Base-by-base conservation (phyloP, 2,329 filamentous ascomycete species). In the Trichoderma sp. region DNA sequence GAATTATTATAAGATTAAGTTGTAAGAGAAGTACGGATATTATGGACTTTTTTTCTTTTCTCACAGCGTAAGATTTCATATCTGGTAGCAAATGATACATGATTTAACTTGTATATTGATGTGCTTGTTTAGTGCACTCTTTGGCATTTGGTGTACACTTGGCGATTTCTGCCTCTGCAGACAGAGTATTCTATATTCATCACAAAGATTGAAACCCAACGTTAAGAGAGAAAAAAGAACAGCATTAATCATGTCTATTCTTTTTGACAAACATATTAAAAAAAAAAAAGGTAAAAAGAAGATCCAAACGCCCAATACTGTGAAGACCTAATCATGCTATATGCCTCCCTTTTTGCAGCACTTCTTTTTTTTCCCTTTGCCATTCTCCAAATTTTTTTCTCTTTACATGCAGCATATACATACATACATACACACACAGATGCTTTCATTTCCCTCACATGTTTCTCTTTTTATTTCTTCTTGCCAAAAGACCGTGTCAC, bases 401-500 rank as follows among this genome's bases (percentile, higher is more conserved):
- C 33, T 37, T 43, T 40, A 35, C 19, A 55, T 40, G 37, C 33
- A 21, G 1, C 4, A 31, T 6, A 35, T 24, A 49, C 47, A 49
- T 13, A 24, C 47, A 24, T 49, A n/a, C 40, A 21, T 47, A 47
- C 40, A n/a, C 19, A 47, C 43, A 16, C 19, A 49, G 21, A 24
- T 49, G 47, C 47, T n/a, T 24, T 49, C 2, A 6, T 49, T 49
- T 49, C 10, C 14, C 5, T 43, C 37, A 19, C 10, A 4, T 29
- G 7, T 14, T 19, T 19, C 55, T 16, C 58, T 10, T 14, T n/a
- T 79, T 74, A 81, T 76, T 78, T 81, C 73, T 76, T 78, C 75
- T 79, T 81, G 8, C 78, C 74, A 72, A 77, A 78, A 11, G 75
- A 74, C 71, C 76, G 78, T 37, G 77, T 76, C 56, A 78, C 77